Conservation (phyloP, 2,329 filamentous ascomycete species). For the Sporothrix sp. region DNA sequence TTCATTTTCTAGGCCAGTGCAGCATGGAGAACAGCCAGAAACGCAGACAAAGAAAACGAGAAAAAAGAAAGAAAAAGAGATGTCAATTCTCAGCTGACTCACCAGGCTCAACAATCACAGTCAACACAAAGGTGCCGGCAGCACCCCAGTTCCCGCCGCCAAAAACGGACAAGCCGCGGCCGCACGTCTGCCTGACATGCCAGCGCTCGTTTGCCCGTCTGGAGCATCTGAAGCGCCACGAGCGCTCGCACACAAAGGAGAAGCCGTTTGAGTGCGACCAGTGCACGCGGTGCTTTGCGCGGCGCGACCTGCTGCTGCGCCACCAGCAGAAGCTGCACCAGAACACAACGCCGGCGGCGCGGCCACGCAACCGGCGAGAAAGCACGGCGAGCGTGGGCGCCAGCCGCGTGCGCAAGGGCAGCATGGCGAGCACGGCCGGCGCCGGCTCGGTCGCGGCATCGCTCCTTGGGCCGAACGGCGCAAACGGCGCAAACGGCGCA, state of each 20-base stretch:
- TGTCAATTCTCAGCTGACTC: background rate
- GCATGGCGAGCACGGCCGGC: slow-evolving; percentile 54
- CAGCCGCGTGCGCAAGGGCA: slow-evolving; percentile 83
- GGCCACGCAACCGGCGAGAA: slow-evolving; percentile 80
- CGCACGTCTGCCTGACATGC: slow-evolving; percentile 88
- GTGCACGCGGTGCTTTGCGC: slow-evolving; percentile 88
- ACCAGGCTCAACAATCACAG: slow-evolving; percentile 40
- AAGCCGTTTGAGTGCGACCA: slow-evolving; percentile 98
- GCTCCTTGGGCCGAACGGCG: background rate
- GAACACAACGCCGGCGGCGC: slow-evolving; percentile 76
- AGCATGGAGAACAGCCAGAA: too few relatives aligned
- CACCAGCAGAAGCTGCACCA: slow-evolving; percentile 99
- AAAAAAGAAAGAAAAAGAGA: too few relatives aligned
- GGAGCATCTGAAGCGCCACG: slow-evolving; percentile 94
- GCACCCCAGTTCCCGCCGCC: slow-evolving; percentile 62
- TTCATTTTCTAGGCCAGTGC: too few relatives aligned
- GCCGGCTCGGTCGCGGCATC: slow-evolving; percentile 30
- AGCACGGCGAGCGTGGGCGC: slow-evolving; percentile 67
- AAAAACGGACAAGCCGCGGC: slow-evolving; percentile 94
- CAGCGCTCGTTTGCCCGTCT: slow-evolving; percentile 85
- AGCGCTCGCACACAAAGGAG: slow-evolving; percentile 96
- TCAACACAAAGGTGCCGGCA: slow-evolving; percentile 34
- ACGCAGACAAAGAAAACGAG: background rate
- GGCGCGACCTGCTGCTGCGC: slow-evolving; percentile 79
- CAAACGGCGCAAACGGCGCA: background rate